phyloP scores from a whole-genome alignment of 495 filamentous ascomycete genomes.

The Tuber magnatum region DNA sequence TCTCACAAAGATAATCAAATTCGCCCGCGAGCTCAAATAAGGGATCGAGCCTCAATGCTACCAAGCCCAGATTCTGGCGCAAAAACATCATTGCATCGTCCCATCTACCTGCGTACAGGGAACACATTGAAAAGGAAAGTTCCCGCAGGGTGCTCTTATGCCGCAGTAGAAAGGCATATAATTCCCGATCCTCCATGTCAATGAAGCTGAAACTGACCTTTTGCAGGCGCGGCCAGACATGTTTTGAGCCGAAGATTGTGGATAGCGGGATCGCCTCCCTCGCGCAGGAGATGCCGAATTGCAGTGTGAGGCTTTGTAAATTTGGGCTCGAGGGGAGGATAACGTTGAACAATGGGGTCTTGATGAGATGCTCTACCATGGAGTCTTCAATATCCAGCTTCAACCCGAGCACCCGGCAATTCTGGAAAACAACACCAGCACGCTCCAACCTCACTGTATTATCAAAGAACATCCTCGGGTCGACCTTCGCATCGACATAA shows the following conservation, averaged over 20 bases:
- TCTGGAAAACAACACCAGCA: slow-evolving; percentile 2
- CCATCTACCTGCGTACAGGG: slow-evolving; percentile 16
- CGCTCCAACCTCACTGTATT: slow-evolving; percentile 9
- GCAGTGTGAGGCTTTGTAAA: slow-evolving; percentile 12
- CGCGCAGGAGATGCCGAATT: slow-evolving; percentile 15
- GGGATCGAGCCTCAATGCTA: slow-evolving; percentile 4
- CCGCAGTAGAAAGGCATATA: slow-evolving; percentile 9
- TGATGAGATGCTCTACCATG: slow-evolving; percentile 9
- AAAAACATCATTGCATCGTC: slow-evolving; percentile 12
- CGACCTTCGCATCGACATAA: slow-evolving; percentile 13
- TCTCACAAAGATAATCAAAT: slow-evolving; percentile 11
- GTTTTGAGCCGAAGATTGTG: slow-evolving; percentile 12
- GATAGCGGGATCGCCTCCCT: slow-evolving; percentile 13
- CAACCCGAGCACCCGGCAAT: slow-evolving; percentile 15
- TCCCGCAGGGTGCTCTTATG: slow-evolving; percentile 16
- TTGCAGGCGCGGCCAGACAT: slow-evolving; percentile 13
- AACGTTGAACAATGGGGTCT: slow-evolving; percentile 14
- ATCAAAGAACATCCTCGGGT: slow-evolving; percentile 18
- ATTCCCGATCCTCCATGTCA: slow-evolving; percentile 20
- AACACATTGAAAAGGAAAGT: slow-evolving; percentile 14
- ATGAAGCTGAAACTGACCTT: slow-evolving; percentile 23
- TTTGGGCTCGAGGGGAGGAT: slow-evolving; percentile 16
- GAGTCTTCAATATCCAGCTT: slow-evolving; percentile 21
- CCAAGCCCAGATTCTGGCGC: slow-evolving; percentile 13
- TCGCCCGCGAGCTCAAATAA: not conserved